Percentiles rank a stretch among this genome's conserved stretches.
phyloP scores from a whole-genome alignment of 441 rosid species.

The Gossypium gossypioides region DNA sequence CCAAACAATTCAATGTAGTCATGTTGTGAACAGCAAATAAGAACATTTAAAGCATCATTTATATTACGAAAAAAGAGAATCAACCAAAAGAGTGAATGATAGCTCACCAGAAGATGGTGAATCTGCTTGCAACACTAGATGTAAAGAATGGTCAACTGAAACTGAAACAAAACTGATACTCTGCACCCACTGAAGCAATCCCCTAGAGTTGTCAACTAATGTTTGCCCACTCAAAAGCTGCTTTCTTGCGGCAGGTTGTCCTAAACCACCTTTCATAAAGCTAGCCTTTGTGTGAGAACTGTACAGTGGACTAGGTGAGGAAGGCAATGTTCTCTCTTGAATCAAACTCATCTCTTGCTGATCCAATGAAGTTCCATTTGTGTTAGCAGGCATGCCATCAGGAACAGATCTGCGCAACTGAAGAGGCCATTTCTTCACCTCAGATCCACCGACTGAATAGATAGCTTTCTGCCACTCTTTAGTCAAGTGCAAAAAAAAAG shows the following conservation, averaged over 20 bases:
- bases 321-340: constrained; percentile 81
- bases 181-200: constrained; percentile 93
- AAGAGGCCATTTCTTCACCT: constrained; percentile 88
- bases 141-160: constrained; percentile 76
- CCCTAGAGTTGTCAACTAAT: constrained; percentile 63
- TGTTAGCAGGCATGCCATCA: constrained; percentile 61
- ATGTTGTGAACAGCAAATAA: neutral
- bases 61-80: neutral
- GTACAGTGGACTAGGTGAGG: constrained; percentile 79
- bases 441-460: constrained; percentile 84
- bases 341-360: constrained; percentile 88
- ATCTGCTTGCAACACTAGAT: constrained; percentile 70
- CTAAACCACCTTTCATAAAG: constrained; percentile 80
- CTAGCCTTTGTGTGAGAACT: constrained; percentile 73
- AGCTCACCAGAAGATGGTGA: constrained; percentile 61
- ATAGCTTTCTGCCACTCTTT: constrained; percentile 99
- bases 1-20: neutral
- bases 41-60: neutral
- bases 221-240: constrained; percentile 69
- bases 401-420: constrained; percentile 81
- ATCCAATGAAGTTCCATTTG: constrained; percentile 73
- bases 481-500: constrained; percentile 5
- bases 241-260: constrained; percentile 70
- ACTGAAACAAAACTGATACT: constrained; percentile 84
- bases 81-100: constrained; percentile 10